Percentiles rank a stretch among this genome's conserved stretches.
Evolutionary conservation across 768 basidiomycete genomes (phyloP).

Genomic region (Amyloporia xantha): DNA sequence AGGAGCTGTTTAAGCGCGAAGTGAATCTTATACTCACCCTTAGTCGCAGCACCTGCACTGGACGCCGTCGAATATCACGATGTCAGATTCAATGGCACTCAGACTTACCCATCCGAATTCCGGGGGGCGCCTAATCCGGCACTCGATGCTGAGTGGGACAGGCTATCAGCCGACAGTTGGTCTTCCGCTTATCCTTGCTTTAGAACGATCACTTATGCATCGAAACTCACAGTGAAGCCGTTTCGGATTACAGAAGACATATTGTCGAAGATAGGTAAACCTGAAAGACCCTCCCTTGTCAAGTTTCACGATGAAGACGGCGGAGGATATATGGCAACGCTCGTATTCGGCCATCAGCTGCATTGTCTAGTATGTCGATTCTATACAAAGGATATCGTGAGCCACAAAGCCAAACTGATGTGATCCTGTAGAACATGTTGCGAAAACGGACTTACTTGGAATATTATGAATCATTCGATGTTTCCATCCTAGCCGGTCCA

Average conservation of each 20-base stretch:
- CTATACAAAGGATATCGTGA: no score
- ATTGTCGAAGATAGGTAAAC: conserved; percentile 1
- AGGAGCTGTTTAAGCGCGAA: no score
- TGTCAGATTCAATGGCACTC: conserved; percentile 1
- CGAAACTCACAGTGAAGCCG: not conserved
- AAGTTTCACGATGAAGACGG: not conserved
- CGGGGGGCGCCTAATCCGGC: not conserved
- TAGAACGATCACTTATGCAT: no score
- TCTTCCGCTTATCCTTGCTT: not conserved
- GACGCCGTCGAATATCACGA: conserved; percentile 1
- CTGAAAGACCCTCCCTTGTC: not conserved
- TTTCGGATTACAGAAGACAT: not conserved
- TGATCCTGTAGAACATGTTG: conserved; percentile 2
- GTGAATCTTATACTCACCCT: not conserved
- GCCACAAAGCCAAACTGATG: not conserved
- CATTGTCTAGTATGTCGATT: not conserved
- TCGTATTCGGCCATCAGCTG: conserved; percentile 1
- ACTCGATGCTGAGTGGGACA: conserved; percentile 5
- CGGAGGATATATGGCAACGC: conserved; percentile 1
- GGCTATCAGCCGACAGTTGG: not conserved
- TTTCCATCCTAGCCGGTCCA: not conserved
- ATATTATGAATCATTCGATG: not conserved
- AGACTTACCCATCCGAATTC: not conserved
- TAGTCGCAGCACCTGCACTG: not conserved
- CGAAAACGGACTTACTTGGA: conserved; percentile 1